phyloP scores from a whole-genome alignment of 345 rosid genomes.

The Laguncularia racemosa region DNA sequence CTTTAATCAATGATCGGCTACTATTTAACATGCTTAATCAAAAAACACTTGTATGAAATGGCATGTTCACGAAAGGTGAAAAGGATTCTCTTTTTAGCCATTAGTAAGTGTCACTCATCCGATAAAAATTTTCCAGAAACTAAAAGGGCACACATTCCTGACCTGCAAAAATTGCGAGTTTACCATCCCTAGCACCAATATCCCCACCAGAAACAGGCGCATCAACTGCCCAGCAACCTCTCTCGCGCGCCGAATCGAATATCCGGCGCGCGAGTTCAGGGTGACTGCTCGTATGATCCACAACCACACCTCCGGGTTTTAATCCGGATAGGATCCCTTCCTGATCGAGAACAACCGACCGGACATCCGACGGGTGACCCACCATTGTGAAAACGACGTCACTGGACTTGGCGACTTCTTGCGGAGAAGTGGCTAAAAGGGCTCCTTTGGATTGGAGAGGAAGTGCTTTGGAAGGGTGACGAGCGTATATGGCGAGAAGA shows the following conservation, averaged over 20 bases:
- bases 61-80: no score
- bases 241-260: slow-evolving; percentile 32
- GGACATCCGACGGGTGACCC: slow-evolving; percentile 69
- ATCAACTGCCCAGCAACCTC: slow-evolving; percentile 58
- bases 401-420: slow-evolving; percentile 31
- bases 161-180: slow-evolving; percentile 53
- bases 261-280: slow-evolving; percentile 60
- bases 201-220: slow-evolving; percentile 78
- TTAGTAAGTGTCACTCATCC: no score
- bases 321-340: slow-evolving; percentile 50
- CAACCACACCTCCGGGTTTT: slow-evolving; percentile 49
- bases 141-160: no score
- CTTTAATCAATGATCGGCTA: no score
- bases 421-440: slow-evolving; percentile 32
- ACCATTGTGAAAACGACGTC: slow-evolving; percentile 80
- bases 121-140: no score
- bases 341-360: slow-evolving; percentile 44
- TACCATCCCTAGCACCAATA: slow-evolving; percentile 66
- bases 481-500: slow-evolving; percentile 55
- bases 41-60: no score
- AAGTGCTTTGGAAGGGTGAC: slow-evolving; percentile 48
- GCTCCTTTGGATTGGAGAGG: slow-evolving; percentile 58
- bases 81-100: no score
- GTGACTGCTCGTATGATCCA: slow-evolving; percentile 63
- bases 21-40: no score